Conservation (phyloP, 208 protist genomes). For the Acanthamoeba divionensis region DNA sequence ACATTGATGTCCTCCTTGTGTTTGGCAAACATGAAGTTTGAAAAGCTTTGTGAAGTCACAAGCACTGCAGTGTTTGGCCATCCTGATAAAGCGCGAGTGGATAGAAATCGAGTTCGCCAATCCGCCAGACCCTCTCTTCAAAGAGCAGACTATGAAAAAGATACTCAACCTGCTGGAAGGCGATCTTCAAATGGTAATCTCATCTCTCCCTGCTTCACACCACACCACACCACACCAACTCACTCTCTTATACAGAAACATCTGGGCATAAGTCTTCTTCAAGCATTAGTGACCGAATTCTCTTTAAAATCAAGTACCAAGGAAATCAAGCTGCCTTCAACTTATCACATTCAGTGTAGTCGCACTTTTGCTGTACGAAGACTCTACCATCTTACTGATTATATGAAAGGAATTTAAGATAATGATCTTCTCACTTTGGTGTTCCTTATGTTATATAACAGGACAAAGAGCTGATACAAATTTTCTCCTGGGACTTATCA, state of each 20-base stretch:
- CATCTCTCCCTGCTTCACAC: not conserved
- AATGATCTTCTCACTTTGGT: not conserved
- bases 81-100: not conserved
- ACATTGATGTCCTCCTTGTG: not conserved
- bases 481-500: not conserved
- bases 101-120: not conserved
- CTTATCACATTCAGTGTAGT: not conserved
- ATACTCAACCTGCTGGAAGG: not conserved
- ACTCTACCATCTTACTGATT: not conserved
- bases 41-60: constrained; percentile 1
- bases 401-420: not conserved
- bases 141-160: not conserved
- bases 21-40: not conserved
- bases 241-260: not conserved
- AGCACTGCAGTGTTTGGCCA: not conserved
- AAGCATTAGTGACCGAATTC: not conserved
- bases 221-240: no score
- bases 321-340: not conserved
- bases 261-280: not conserved
- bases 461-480: constrained; percentile 1
- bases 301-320: not conserved
- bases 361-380: not conserved
- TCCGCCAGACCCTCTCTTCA: not conserved
- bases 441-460: not conserved
- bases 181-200: not conserved